Conservation (phyloP, 2,329 filamentous ascomycete genomes). For the Nemania serpens region DNA sequence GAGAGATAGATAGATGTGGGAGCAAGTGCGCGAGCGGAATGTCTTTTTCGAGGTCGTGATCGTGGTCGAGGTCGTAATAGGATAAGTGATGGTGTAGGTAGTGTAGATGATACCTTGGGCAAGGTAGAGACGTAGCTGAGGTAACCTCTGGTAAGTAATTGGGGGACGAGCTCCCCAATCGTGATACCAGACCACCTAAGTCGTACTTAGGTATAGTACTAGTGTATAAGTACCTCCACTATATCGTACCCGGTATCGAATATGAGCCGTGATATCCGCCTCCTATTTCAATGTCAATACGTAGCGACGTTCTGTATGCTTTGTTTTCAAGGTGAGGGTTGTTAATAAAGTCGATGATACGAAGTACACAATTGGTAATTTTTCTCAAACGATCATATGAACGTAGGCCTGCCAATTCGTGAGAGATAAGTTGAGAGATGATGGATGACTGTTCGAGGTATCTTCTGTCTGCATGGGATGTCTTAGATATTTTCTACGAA, state of each 20-base stretch:
- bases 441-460: too few relatives aligned
- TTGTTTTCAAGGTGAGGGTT: background rate
- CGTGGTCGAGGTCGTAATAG: background rate
- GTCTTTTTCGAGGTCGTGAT: background rate
- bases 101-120: background rate
- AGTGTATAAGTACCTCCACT: too few relatives aligned
- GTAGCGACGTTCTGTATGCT: background rate
- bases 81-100: background rate
- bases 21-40: too few relatives aligned
- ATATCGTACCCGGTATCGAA: background rate
- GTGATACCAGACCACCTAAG: too few relatives aligned
- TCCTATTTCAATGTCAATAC: slow-evolving; percentile 17
- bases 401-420: slow-evolving; percentile 6
- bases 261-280: slow-evolving; percentile 19
- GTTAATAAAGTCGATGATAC: too few relatives aligned
- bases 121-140: background rate
- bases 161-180: too few relatives aligned
- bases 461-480: background rate
- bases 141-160: too few relatives aligned
- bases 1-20: too few relatives aligned
- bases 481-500: too few relatives aligned
- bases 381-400: background rate
- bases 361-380: slow-evolving; percentile 7
- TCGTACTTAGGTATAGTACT: too few relatives aligned
- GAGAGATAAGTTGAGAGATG: slow-evolving; percentile 1